Conservation (phyloP, 192 early-diverging fungal genomes). For the Linderina pennispora region DNA sequence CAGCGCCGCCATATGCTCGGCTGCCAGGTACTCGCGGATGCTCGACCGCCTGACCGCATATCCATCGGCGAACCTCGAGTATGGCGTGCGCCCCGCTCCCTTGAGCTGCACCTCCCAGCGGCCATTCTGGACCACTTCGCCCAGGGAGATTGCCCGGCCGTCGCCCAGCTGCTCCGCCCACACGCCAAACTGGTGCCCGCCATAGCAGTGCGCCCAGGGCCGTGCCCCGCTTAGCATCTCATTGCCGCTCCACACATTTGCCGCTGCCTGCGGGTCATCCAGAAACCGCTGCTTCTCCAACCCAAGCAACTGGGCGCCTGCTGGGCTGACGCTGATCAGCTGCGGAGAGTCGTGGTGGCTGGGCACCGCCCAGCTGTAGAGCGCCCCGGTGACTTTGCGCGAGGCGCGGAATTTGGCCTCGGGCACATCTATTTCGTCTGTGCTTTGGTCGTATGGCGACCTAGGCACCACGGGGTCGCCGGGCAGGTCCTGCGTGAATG, state of each 20-base stretch:
- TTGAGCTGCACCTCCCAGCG: slow-evolving; percentile 81
- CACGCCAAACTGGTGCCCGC: slow-evolving; percentile 65
- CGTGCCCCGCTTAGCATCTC: slow-evolving; percentile 37
- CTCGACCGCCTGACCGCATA: slow-evolving; percentile 82
- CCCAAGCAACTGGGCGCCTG: slow-evolving; percentile 13
- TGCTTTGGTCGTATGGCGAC: slow-evolving; percentile 5
- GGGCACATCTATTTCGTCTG: background rate
- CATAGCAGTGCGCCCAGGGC: slow-evolving; percentile 66
- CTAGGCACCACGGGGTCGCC: slow-evolving; percentile 9
- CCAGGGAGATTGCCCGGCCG: slow-evolving; percentile 77
- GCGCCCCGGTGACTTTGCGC: slow-evolving; percentile 14
- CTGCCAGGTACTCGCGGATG: slow-evolving; percentile 74
- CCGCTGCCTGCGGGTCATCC: slow-evolving; percentile 15
- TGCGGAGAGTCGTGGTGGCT: slow-evolving; percentile 3
- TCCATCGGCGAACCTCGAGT: slow-evolving; percentile 82
- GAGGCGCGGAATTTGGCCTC: slow-evolving; percentile 9
- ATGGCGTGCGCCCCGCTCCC: slow-evolving; percentile 81
- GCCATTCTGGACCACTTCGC: slow-evolving; percentile 35
- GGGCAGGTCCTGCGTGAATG: slow-evolving; percentile 24
- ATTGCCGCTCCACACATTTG: slow-evolving; percentile 38
- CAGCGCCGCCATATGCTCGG: slow-evolving; percentile 56
- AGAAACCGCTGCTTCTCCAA: slow-evolving; percentile 4
- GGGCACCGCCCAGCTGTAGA: slow-evolving; percentile 36
- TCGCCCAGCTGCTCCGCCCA: slow-evolving; percentile 81
- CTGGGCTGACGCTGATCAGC: slow-evolving; percentile 17